A percentile compares a stretch with the other conserved stretches of the same genome.
These are phyloP conservation scores for Beta vulgaris DNA, from an alignment of 148 eudicot species.

Conservation along the genomic window DNA sequence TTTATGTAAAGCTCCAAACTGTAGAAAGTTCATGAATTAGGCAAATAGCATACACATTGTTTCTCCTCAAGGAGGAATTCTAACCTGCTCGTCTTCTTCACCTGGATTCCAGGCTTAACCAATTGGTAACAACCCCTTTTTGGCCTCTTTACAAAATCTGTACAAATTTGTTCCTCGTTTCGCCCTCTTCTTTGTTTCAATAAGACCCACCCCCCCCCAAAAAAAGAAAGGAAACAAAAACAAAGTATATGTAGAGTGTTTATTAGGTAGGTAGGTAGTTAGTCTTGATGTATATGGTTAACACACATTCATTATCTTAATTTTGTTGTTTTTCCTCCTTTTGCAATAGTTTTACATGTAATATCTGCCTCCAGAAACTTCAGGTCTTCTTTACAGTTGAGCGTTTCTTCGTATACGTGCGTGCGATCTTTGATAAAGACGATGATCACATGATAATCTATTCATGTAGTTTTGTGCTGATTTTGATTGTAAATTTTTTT, in stretches of 20 bases:
- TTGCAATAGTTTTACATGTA: conserved; percentile 15
- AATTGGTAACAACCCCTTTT: conserved; percentile 21
- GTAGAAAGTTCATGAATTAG: conserved; percentile 97
- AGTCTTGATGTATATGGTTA: conserved; percentile 27
- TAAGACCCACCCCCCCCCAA: conserved; percentile 1
- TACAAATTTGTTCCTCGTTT: conserved; percentile 5
- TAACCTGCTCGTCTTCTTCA: conserved; percentile 22
- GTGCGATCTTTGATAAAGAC: conserved; percentile 8
- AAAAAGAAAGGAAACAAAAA: conserved; percentile 18
- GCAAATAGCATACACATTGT: conserved; percentile 26
- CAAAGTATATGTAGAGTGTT: conserved; percentile 25
- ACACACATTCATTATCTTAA: conserved; percentile 7
- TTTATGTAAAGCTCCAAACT: conserved; percentile 82
- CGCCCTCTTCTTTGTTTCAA: conserved; percentile 2
- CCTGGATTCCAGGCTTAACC: conserved; percentile 21
- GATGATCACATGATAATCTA: conserved; percentile 11
- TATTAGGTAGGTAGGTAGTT: conserved; percentile 11
- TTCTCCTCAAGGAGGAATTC: conserved; percentile 27
- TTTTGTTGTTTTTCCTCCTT: conserved; percentile 14
- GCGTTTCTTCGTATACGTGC: conserved; percentile 1
- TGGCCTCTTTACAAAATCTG: conserved; percentile 32
- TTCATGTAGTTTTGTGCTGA: background rate
- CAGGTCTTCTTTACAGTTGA: background rate
- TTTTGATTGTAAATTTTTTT: background rate
- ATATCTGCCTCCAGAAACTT: background rate